phyloP scores from a whole-genome alignment of 179 eudicot species.

The Amaranthus tricolor region DNA sequence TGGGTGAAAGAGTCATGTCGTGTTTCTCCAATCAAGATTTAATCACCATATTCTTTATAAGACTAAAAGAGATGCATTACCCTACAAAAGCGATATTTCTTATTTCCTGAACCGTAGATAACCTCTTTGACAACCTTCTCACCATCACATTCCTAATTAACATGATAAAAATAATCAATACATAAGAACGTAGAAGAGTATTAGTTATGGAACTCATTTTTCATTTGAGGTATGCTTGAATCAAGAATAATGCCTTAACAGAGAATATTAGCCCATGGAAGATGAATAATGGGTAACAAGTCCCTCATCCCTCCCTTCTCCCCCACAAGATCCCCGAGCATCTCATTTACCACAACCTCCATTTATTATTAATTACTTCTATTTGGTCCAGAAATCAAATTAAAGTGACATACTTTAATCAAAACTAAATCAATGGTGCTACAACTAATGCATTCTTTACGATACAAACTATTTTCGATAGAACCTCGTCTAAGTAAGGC shows the following conservation, averaged over 20 bases:
- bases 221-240: no score
- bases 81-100: conserved; percentile 89
- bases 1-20: no score
- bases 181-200: no score
- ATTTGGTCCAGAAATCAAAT: background rate
- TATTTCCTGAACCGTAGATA: conserved; percentile 68
- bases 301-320: no score
- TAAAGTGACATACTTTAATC: no score
- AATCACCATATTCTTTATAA: background rate
- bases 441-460: background rate
- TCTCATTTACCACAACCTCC: no score
- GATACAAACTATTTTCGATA: conserved; percentile 61
- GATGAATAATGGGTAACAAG: no score
- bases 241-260: no score
- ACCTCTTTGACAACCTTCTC: conserved; percentile 70
- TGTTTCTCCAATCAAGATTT: background rate
- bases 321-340: no score
- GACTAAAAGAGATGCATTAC: conserved; percentile 34
- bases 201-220: no score
- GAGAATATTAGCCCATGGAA: no score
- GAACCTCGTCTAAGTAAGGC: conserved; percentile 68
- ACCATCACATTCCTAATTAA: conserved; percentile 71
- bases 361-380: no score
- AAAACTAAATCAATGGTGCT: background rate
- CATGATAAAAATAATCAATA: background rate